These are phyloP conservation scores for Odontarrhena argentea DNA, from an alignment of 345 rosid species.

Conservation along the genomic window DNA sequence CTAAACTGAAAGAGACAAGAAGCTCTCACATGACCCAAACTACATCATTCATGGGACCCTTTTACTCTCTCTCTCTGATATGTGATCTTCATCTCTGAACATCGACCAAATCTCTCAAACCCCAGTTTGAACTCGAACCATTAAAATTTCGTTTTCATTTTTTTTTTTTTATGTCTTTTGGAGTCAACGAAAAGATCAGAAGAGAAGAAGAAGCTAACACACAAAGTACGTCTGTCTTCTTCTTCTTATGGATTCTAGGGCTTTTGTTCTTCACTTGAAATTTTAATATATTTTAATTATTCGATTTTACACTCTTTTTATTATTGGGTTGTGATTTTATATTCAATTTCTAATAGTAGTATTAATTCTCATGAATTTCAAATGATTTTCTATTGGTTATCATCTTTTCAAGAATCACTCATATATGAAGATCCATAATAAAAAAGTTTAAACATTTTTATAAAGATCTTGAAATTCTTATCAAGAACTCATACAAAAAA, in stretches of 20 bases:
- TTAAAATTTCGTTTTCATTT: neutral
- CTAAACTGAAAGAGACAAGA: slow-evolving; percentile 68
- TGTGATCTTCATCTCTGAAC: slow-evolving; percentile 41
- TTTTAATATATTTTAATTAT: neutral
- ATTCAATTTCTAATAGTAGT: slow-evolving; percentile 9
- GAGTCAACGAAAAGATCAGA: slow-evolving; percentile 43
- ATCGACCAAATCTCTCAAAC: slow-evolving; percentile 34
- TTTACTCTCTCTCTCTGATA: slow-evolving; percentile 34
- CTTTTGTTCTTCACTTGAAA: slow-evolving; percentile 26
- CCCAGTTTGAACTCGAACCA: slow-evolving; percentile 16
- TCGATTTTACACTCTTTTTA: neutral
- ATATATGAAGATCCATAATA: slow-evolving; percentile 23
- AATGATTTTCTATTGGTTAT: slow-evolving; percentile 24
- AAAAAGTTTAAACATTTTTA: slow-evolving; percentile 11
- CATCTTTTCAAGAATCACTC: slow-evolving; percentile 20
- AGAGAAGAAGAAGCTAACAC: slow-evolving; percentile 28
- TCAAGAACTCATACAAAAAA: neutral
- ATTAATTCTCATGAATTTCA: slow-evolving; percentile 19
- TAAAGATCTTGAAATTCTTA: slow-evolving; percentile 26
- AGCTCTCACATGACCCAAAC: slow-evolving; percentile 79
- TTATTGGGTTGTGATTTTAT: neutral
- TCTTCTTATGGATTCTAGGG: slow-evolving; percentile 39
- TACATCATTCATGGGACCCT: slow-evolving; percentile 82
- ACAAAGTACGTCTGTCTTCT: slow-evolving; percentile 43
- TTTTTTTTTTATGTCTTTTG: slow-evolving; percentile 33